Evolutionary conservation across 2,329 filamentous ascomycete species (phyloP).

Genomic region (Clarireedia paspali): DNA sequence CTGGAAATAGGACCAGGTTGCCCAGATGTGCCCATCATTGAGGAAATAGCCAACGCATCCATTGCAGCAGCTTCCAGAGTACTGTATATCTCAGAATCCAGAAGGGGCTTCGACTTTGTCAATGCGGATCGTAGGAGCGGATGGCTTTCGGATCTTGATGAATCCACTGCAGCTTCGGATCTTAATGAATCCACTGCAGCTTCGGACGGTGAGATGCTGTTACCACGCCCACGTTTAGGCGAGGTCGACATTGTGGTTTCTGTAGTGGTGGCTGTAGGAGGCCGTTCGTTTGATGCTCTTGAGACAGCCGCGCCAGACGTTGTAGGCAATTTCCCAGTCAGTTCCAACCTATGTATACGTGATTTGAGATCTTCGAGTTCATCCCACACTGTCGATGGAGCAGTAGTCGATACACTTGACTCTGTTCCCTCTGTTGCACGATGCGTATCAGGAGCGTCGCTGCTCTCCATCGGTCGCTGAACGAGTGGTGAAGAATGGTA

Average conservation of each 20-base stretch:
- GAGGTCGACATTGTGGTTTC: conserved; percentile 87
- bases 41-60: conserved; percentile 72
- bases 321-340: conserved; percentile 79
- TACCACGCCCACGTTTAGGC: conserved; percentile 62
- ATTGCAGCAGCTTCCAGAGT: conserved; percentile 73
- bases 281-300: conserved; percentile 57
- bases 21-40: conserved; percentile 67
- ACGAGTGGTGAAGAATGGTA: conserved; percentile 53
- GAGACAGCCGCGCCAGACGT: conserved; percentile 76
- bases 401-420: conserved; percentile 80
- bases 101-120: conserved; percentile 62
- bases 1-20: conserved; percentile 62
- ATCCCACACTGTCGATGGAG: conserved; percentile 93
- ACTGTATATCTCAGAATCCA: conserved; percentile 65
- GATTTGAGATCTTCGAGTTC: conserved; percentile 94
- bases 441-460: conserved; percentile 34
- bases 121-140: conserved; percentile 76
- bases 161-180: conserved; percentile 42
- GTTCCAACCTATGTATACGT: conserved; percentile 79
- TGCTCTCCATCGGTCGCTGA: conserved; percentile 36
- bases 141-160: conserved; percentile 51
- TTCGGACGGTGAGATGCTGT: conserved; percentile 38
- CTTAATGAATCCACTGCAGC: conserved; percentile 33
- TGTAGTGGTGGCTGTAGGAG: conserved; percentile 83
- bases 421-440: conserved; percentile 62